phyloP scores from a whole-genome alignment of 2,329 filamentous ascomycete species.

The Niveomyces coronatus region DNA sequence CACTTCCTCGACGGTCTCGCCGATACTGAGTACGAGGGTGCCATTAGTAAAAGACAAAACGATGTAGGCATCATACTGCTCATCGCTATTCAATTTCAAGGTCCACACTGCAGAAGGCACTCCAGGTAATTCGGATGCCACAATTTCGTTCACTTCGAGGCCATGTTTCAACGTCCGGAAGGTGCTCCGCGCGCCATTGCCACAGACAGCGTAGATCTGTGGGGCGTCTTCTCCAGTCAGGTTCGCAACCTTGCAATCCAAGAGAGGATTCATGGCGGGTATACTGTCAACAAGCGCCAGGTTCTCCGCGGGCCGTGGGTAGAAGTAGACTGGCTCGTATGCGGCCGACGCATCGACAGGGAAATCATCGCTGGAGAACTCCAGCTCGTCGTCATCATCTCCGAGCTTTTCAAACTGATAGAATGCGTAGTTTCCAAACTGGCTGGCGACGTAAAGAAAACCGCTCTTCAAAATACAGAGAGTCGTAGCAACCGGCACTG shows the following conservation, averaged over 20 bases:
- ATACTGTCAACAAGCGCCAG: slow-evolving; percentile 76
- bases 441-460: slow-evolving; percentile 84
- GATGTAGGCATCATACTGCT: slow-evolving; percentile 89
- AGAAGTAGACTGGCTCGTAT: slow-evolving; percentile 76
- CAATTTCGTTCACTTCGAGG: slow-evolving; percentile 85
- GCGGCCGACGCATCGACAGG: slow-evolving; percentile 62
- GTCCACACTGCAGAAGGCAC: slow-evolving; percentile 94
- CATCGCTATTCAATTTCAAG: slow-evolving; percentile 69
- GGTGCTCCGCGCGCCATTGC: slow-evolving; percentile 76
- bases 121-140: slow-evolving; percentile 84
- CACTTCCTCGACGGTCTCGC: slow-evolving; percentile 93
- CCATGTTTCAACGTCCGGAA: slow-evolving; percentile 92
- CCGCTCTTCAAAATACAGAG: slow-evolving; percentile 92
- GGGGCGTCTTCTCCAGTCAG: slow-evolving; percentile 86
- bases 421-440: slow-evolving; percentile 87
- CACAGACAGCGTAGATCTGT: slow-evolving; percentile 90
- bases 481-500: slow-evolving; percentile 76
- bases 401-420: slow-evolving; percentile 97
- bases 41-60: slow-evolving; percentile 86
- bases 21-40: slow-evolving; percentile 87
- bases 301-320: slow-evolving; percentile 69
- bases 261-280: slow-evolving; percentile 79
- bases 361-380: slow-evolving; percentile 77
- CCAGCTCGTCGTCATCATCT: slow-evolving; percentile 83
- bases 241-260: slow-evolving; percentile 88